A percentile compares a stretch with the other conserved stretches of the same genome.
Conservation (phyloP, 2,329 filamentous ascomycete genomes). For the Alternaria longipes region DNA sequence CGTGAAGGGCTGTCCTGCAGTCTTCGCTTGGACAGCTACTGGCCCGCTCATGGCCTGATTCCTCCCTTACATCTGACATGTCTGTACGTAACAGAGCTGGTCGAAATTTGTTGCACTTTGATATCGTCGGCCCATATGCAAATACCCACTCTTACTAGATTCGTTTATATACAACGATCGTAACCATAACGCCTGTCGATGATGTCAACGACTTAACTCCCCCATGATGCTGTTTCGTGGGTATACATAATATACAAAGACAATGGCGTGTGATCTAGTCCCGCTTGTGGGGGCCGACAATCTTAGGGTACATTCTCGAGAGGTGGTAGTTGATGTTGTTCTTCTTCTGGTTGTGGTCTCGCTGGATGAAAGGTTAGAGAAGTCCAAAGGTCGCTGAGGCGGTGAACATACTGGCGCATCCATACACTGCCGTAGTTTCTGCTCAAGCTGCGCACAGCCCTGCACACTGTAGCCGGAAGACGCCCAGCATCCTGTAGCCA, state of each 20-base stretch:
- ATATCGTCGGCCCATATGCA: neutral
- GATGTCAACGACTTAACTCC: slow-evolving; percentile 30
- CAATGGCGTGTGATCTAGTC: slow-evolving; percentile 53
- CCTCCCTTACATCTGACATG: neutral
- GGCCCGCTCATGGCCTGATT: neutral
- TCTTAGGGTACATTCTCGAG: slow-evolving; percentile 75
- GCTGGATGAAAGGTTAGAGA: slow-evolving; percentile 54
- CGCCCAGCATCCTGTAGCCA: slow-evolving; percentile 77
- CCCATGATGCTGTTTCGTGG: slow-evolving; percentile 27
- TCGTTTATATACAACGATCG: slow-evolving; percentile 26
- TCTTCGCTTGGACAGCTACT: neutral
- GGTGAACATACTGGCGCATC: slow-evolving; percentile 72
- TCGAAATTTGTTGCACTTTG: slow-evolving; percentile 1
- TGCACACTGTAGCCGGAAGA: slow-evolving; percentile 75
- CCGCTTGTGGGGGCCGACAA: slow-evolving; percentile 76
- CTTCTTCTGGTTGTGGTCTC: slow-evolving; percentile 66
- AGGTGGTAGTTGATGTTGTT: slow-evolving; percentile 94
- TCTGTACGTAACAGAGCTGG: neutral
- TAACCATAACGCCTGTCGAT: slow-evolving; percentile 31
- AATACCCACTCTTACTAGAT: slow-evolving; percentile 11
- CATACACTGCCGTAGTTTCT: slow-evolving; percentile 75
- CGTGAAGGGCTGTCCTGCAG: slow-evolving; percentile 7
- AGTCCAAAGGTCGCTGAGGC: neutral
- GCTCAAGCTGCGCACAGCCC: slow-evolving; percentile 68
- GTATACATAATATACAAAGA: slow-evolving; percentile 42